Evolutionary conservation across 495 filamentous ascomycete genomes (phyloP).

Genomic region (Lepidopterella palustris): DNA sequence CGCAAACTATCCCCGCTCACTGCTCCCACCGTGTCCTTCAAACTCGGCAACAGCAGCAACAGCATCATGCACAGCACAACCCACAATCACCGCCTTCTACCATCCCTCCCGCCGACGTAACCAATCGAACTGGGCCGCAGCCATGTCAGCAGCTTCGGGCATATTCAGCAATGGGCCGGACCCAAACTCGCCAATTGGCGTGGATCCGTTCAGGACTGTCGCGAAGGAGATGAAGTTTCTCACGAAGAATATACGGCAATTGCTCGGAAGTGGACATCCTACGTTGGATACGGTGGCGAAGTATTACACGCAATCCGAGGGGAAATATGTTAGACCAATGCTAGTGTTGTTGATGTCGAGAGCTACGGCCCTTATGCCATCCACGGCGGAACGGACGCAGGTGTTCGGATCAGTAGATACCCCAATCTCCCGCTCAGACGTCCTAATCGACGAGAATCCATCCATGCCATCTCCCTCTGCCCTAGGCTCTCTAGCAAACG

Average conservation of each 20-base stretch:
- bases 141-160: conserved; percentile 71
- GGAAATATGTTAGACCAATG: conserved; percentile 91
- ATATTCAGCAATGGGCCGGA: conserved; percentile 53
- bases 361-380: conserved; percentile 75
- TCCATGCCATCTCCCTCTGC: conserved; percentile 31
- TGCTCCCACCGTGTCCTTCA: no score
- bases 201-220: conserved; percentile 54
- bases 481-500: conserved; percentile 45
- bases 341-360: conserved; percentile 93
- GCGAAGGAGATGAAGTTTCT: conserved; percentile 94
- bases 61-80: no score
- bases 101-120: conserved; percentile 32
- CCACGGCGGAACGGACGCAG: conserved; percentile 39
- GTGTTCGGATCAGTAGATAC: conserved; percentile 50
- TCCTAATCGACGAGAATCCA: conserved; percentile 82
- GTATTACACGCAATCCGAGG: conserved; percentile 95
- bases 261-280: conserved; percentile 87
- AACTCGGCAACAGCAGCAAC: no score
- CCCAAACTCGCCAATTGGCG: conserved; percentile 34
- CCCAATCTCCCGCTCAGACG: conserved; percentile 64
- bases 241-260: conserved; percentile 78
- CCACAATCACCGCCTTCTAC: conserved; percentile 20
- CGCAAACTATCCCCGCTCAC: no score
- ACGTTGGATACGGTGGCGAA: conserved; percentile 91
- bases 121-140: conserved; percentile 58